Conservation (phyloP, 2,329 filamentous ascomycete species). For the Sporothrix variecibatus region DNA sequence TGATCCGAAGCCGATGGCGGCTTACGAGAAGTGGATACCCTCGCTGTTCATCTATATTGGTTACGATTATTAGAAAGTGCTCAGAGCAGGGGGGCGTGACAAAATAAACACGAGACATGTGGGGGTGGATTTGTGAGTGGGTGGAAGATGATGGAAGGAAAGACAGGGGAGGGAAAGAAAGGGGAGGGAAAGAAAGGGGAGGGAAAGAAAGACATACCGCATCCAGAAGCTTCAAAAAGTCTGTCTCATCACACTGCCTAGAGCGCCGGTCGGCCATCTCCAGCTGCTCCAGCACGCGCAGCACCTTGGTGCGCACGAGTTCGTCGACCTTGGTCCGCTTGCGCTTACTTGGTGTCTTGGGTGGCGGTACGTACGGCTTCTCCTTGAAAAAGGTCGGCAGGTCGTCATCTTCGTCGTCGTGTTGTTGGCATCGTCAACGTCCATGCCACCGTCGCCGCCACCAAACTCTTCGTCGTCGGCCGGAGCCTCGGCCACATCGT, state of each 20-base stretch:
- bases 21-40: slow-evolving; percentile 21
- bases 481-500: slow-evolving; percentile 50
- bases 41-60: slow-evolving; percentile 26
- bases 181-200: not conserved
- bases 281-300: slow-evolving; percentile 80
- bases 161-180: not conserved
- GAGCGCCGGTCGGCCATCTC: slow-evolving; percentile 78
- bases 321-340: slow-evolving; percentile 79
- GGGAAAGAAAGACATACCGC: slow-evolving; percentile 44
- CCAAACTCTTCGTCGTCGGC: slow-evolving; percentile 57
- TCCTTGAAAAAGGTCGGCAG: slow-evolving; percentile 85
- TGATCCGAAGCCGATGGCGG: not conserved
- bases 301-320: slow-evolving; percentile 82
- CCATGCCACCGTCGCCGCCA: slow-evolving; percentile 73
- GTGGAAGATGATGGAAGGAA: not conserved
- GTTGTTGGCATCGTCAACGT: slow-evolving; percentile 42
- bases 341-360: slow-evolving; percentile 67
- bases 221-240: slow-evolving; percentile 78
- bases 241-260: slow-evolving; percentile 86
- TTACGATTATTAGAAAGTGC: slow-evolving; percentile 1
- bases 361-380: slow-evolving; percentile 41
- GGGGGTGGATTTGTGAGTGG: not conserved
- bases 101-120: slow-evolving; percentile 2
- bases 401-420: slow-evolving; percentile 65
- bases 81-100: not conserved